A percentile compares a stretch with the other conserved stretches of the same genome.
Evolutionary conservation across 345 rosid species (phyloP).

Genomic region (Brassica cretica): DNA sequence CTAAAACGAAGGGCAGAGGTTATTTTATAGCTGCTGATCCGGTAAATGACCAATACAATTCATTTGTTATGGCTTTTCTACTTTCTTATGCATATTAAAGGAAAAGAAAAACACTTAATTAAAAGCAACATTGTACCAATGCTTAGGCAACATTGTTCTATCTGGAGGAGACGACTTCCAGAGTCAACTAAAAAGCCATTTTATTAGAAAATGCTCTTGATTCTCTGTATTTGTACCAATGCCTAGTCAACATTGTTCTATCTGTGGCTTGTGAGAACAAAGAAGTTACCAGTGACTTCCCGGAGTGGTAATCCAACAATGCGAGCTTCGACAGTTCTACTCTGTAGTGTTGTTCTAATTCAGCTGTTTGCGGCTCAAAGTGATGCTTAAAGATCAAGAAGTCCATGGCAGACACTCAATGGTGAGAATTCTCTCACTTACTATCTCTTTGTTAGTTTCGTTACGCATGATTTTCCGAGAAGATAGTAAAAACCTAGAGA

Average conservation of each 20-base stretch:
- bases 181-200: neutral
- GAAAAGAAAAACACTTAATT: neutral
- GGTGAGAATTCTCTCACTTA: conserved; percentile 39
- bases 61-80: neutral
- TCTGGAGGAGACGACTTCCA: neutral
- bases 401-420: conserved; percentile 46
- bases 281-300: neutral
- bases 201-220: neutral
- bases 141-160: too few species aligned
- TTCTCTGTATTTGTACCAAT: neutral
- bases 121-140: too few species aligned
- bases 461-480: neutral
- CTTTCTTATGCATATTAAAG: neutral
- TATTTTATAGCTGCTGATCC: neutral
- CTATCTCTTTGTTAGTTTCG: neutral
- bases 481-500: neutral
- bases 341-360: conserved; percentile 24
- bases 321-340: conserved; percentile 15
- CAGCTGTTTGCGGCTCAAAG: conserved; percentile 36
- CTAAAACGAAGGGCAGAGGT: neutral
- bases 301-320: neutral
- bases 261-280: neutral
- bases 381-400: conserved; percentile 48
- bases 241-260: neutral
- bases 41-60: neutral